Evolutionary conservation across 2,329 filamentous ascomycete species (phyloP), one percentile per base, ranked within the genome.

Genomic region (Juglanconis sp.): DNA sequence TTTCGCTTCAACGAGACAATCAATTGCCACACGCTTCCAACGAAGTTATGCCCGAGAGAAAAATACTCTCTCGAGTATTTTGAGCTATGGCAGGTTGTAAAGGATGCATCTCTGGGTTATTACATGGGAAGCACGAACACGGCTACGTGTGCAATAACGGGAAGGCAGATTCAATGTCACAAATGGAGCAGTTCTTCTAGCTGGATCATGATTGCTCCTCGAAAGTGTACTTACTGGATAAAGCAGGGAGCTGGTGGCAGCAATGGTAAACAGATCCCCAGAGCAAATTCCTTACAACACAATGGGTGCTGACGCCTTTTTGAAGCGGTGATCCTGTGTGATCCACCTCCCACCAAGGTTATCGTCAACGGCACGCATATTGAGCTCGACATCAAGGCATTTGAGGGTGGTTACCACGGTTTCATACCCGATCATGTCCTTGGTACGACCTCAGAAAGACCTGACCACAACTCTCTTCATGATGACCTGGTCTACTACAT

Each of bases 1-100:
- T 61, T 61, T 42, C 59, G 49, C 11, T 61, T 61, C n/a, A 57
- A 57, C 17, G 54, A 61, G 36, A 47, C 35, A 4, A 57, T 61
- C n/a, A 61, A 61, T 31, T 61, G 59, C 49, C 59, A 54, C 2
- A 53, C 49, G 10, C 36, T 61, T 4, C 59, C 49, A 8, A 61
- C 54, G 3, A 47, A 31, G 2, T 40, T 40, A n/a, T 31, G 49
- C 2, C 59, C 54, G 8, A 53, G 30, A 34, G 38, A 8, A 13
- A 35, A 15, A 1, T 61, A 53, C 30, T 53, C 49, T 6, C 7
- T 61, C 35, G 54, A 61, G 38, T 61, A 61, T 13, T 61, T 57
- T 24, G 59, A 61, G 31, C 7, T 61, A 32, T 61, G 59, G 59
- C 54, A 57, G 11, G 44, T 61, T 3, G 5, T 2, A 0, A 34